Conservation (phyloP, 768 basidiomycete genomes). For the Paxillus rubicundulus region DNA sequence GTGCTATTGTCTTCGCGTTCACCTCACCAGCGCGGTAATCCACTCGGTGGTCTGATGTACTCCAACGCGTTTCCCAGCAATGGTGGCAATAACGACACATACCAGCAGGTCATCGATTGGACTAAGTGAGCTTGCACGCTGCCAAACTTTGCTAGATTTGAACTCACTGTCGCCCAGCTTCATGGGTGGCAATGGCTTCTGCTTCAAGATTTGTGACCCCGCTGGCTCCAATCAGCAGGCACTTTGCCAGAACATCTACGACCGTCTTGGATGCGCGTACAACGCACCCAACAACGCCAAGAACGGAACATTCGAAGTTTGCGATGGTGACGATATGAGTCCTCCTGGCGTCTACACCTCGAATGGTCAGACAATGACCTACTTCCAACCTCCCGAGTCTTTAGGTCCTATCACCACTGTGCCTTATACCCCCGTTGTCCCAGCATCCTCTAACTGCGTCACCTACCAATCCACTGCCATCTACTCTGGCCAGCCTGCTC, state of each 20-base stretch:
- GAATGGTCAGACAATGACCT: slow-evolving; percentile 42
- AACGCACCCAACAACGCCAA: slow-evolving; percentile 67
- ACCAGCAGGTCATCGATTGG: slow-evolving; percentile 65
- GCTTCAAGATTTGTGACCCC: slow-evolving; percentile 73
- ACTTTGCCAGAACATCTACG: slow-evolving; percentile 71
- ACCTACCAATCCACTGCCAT: slow-evolving; percentile 36
- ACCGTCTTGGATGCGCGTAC: slow-evolving; percentile 72
- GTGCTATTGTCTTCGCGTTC: slow-evolving; percentile 9
- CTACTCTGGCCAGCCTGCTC: slow-evolving; percentile 27
- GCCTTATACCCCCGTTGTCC: slow-evolving; percentile 42
- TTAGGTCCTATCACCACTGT: slow-evolving; percentile 41
- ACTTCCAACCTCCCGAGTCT: slow-evolving; percentile 47
- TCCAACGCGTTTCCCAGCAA: slow-evolving; percentile 51
- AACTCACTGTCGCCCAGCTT: slow-evolving; percentile 47
- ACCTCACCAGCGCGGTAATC: slow-evolving; percentile 65
- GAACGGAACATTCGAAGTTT: slow-evolving; percentile 59
- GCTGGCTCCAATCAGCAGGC: slow-evolving; percentile 43
- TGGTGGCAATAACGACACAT: slow-evolving; percentile 38
- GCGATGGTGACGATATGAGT: slow-evolving; percentile 63
- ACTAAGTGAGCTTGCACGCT: slow-evolving; percentile 42
- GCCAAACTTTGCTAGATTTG: background rate
- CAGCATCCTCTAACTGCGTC: slow-evolving; percentile 45
- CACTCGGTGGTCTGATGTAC: slow-evolving; percentile 69
- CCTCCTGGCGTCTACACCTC: slow-evolving; percentile 51
- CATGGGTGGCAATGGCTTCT: slow-evolving; percentile 64